These are phyloP conservation scores for Chaetomium olivaceum DNA, from an alignment of 2,329 filamentous ascomycete species.

Conservation along the genomic window DNA sequence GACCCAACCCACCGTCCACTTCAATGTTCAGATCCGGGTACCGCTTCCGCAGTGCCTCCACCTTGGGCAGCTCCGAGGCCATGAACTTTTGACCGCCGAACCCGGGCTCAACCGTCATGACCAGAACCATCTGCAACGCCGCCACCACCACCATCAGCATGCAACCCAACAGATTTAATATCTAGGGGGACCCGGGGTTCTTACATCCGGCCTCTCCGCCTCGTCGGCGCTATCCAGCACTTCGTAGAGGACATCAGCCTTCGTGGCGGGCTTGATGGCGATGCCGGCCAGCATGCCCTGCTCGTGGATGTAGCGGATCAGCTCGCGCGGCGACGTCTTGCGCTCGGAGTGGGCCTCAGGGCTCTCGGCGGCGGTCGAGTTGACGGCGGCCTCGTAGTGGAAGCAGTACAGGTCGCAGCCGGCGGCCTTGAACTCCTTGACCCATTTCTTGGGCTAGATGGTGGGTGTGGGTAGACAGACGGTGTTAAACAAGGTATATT, in stretches of 20 bases:
- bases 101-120: slow-evolving; percentile 97
- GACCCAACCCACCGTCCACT: slow-evolving; percentile 85
- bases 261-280: slow-evolving; percentile 90
- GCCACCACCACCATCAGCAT: slow-evolving; percentile 9
- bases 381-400: slow-evolving; percentile 92
- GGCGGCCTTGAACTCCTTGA: slow-evolving; percentile 88
- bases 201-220: slow-evolving; percentile 83
- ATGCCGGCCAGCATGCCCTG: slow-evolving; percentile 87
- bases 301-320: slow-evolving; percentile 89
- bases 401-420: slow-evolving; percentile 99
- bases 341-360: slow-evolving; percentile 68
- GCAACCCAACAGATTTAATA: background rate
- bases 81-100: slow-evolving; percentile 99
- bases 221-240: slow-evolving; percentile 73
- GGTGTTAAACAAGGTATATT: background rate
- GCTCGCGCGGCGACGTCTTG: slow-evolving; percentile 77
- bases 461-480: no score
- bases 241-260: slow-evolving; percentile 89
- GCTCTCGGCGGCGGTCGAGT: slow-evolving; percentile 76
- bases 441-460: slow-evolving; percentile 92
- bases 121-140: slow-evolving; percentile 80
- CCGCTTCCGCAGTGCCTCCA: slow-evolving; percentile 74
- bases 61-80: slow-evolving; percentile 92
- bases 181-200: slow-evolving; percentile 39
- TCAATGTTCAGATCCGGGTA: slow-evolving; percentile 97